These are phyloP conservation scores for Cercospora sp. DNA, from an alignment of 2,329 filamentous ascomycete genomes.

Conservation along the genomic window DNA sequence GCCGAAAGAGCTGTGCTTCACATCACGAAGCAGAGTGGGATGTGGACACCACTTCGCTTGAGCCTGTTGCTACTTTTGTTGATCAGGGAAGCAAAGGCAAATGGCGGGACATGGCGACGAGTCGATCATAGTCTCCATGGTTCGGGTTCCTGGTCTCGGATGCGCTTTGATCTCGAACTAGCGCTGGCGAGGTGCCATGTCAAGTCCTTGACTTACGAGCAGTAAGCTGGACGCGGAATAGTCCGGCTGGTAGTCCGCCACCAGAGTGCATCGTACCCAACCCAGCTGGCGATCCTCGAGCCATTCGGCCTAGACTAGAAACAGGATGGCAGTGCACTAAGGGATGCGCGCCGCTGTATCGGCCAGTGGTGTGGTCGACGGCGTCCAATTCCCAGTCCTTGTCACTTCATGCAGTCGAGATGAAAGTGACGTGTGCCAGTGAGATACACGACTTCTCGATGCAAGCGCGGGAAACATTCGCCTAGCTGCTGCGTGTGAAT, in stretches of 20 bases:
- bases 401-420: constrained; percentile 15
- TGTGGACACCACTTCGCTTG: neutral
- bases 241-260: constrained; percentile 9
- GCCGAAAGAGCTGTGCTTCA: neutral
- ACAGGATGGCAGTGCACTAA: constrained; percentile 11
- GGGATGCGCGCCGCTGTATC: constrained; percentile 6
- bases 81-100: constrained; percentile 3
- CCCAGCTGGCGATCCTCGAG: constrained; percentile 17
- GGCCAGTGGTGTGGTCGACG: constrained; percentile 23
- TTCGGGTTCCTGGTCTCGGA: constrained; percentile 2
- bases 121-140: neutral
- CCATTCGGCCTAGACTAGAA: constrained; percentile 2
- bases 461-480: neutral
- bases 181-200: neutral
- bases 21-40: neutral
- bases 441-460: neutral
- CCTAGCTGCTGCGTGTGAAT: neutral
- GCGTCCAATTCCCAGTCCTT: constrained; percentile 7
- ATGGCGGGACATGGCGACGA: neutral
- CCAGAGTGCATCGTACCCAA: neutral
- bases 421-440: constrained; percentile 17
- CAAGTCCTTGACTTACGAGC: neutral
- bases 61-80: neutral
- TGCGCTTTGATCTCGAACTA: neutral
- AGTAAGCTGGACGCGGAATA: neutral